Evolutionary conservation across 2,329 filamentous ascomycete genomes (phyloP), one percentile per base, ranked within the genome.

Genomic region (Aspergillus ibericus): DNA sequence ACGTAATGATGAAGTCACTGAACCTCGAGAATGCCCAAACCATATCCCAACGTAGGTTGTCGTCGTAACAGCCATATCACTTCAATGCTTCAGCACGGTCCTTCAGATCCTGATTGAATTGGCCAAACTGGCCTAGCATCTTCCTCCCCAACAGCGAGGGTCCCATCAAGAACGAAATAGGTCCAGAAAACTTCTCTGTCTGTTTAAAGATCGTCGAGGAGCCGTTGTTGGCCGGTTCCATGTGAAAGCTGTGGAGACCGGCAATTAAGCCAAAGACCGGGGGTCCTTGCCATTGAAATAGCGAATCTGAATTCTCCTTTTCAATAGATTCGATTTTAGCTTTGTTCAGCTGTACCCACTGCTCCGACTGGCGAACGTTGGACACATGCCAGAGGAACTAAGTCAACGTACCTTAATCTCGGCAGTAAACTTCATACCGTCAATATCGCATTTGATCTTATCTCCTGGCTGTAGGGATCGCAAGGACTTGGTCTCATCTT

Each of bases 241-340:
- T 59, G 20, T 60, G 61, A 44, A 70, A 70, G 49, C 63, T 60
- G 54, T 70, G 67, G 25, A 65, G 53, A 8, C 67, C 67, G 25
- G 68, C 60, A 49, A 69, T 56, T 8, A 44, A 48, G 18, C 65
- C 66, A 53, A 64, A 66, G 6, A 69, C 68, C 8, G 67, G 67
- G 15, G 68, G 64, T n/a, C 68, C 68, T 53, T 70, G 68, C 68
- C 68, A 70, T 16, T 63, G 63, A 32, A 70, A 67, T 15, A 67
- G 46, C 15, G 20, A 58, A 48, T 70, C 66, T 5, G 62, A 62
- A 27, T 70, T 70, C 35, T 65, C 60, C 68, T 56, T 20, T 27
- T 13, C 8, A 32, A 5, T 48, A 18, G 15, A 10, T 6, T 32
- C 12, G n/a, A 16, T 18, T 27, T 32, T 4, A 32, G 44, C 40